These are phyloP conservation scores for Naegleria lovaniensis DNA, from an alignment of 208 protist genomes.

Conservation along the genomic window DNA sequence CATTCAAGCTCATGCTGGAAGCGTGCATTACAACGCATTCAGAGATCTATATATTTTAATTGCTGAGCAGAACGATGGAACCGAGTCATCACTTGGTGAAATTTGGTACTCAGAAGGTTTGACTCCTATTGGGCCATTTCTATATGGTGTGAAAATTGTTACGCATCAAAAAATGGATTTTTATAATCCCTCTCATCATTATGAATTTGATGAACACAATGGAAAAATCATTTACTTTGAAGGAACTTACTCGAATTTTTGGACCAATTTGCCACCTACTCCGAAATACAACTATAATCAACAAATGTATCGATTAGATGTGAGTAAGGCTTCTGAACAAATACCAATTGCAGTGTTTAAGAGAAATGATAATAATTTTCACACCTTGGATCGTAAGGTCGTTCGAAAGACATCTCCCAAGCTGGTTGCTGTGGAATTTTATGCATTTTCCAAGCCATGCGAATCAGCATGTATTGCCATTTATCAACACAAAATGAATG, in stretches of 20 bases:
- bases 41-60: neutral
- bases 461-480: no score
- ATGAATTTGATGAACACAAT: neutral
- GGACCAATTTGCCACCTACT: neutral
- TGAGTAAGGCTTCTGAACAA: neutral
- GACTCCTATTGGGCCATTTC: neutral
- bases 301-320: constrained; percentile 10
- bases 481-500: no score
- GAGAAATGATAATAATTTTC: neutral
- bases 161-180: neutral
- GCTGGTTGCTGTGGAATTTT: no score
- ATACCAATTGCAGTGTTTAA: neutral
- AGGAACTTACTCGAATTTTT: constrained; percentile 1
- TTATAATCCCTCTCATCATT: constrained; percentile 8
- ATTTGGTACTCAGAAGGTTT: neutral
- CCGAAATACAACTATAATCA: constrained; percentile 26
- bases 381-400: no score
- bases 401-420: no score
- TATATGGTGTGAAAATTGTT: neutral
- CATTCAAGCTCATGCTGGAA: neutral
- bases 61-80: neutral
- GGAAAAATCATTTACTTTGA: constrained; percentile 5
- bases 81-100: neutral
- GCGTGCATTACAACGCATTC: neutral
- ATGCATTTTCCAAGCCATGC: no score